A percentile compares a stretch with the other conserved stretches of the same genome.
Evolutionary conservation across 805 yeast species (phyloP).

Genomic region (Aciculoconidium aculeatum): DNA sequence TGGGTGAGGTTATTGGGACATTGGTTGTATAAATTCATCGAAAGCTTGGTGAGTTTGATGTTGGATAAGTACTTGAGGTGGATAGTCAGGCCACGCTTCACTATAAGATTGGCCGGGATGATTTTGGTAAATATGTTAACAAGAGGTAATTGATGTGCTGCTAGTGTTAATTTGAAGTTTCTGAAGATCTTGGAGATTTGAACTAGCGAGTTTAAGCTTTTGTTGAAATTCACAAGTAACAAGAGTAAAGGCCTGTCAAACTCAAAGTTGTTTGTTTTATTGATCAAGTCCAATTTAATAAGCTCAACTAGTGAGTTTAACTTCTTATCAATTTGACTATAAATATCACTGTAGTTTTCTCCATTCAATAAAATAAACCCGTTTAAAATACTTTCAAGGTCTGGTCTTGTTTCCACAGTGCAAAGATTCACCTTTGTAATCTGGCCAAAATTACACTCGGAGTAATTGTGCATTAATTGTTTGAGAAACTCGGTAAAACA

Average conservation of each 20-base stretch:
- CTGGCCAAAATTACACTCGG: constrained; percentile 44
- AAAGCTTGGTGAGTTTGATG: constrained; percentile 35
- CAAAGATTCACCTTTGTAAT: constrained; percentile 27
- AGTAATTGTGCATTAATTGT: constrained; percentile 38
- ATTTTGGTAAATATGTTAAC: constrained; percentile 34
- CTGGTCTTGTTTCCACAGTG: constrained; percentile 22
- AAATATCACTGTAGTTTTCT: constrained; percentile 20
- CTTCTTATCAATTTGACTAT: constrained; percentile 24
- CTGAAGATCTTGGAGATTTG: constrained; percentile 43
- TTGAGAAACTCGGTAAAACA: constrained; percentile 35
- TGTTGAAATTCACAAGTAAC: constrained; percentile 43
- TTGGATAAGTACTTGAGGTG: constrained; percentile 24
- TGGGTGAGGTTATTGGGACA: constrained; percentile 35
- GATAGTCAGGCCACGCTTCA: constrained; percentile 14
- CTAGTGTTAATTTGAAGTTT: constrained; percentile 35
- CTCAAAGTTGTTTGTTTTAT: constrained; percentile 36
- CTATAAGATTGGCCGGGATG: constrained; percentile 24
- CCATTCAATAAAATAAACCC: constrained; percentile 22
- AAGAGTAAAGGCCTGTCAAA: constrained; percentile 46
- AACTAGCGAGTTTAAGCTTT: constrained; percentile 39
- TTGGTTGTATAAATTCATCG: constrained; percentile 53
- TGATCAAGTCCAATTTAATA: constrained; percentile 34
- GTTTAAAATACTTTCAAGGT: constrained; percentile 23
- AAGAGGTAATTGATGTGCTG: constrained; percentile 35
- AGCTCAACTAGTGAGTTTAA: constrained; percentile 29